A percentile compares a stretch with the other conserved stretches of the same genome.
These are phyloP conservation scores for Malus orientalis DNA, from an alignment of 306 rosid species.

Conservation along the genomic window DNA sequence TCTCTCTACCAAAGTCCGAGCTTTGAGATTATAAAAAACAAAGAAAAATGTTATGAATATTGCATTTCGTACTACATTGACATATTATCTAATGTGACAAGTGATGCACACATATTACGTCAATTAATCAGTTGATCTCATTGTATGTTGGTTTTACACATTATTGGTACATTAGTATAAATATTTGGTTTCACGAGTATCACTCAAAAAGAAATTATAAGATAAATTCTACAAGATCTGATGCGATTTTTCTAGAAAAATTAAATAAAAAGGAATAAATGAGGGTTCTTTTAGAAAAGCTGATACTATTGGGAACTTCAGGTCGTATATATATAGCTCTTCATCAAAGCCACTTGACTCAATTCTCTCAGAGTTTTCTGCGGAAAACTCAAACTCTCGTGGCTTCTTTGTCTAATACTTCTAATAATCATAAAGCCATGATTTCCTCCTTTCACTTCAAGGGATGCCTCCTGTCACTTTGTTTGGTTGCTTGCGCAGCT, in stretches of 20 bases:
- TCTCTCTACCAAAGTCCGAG: too few species aligned
- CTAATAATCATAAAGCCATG: not conserved
- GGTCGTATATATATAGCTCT: not conserved
- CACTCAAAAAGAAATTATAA: too few species aligned
- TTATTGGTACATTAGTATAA: too few species aligned
- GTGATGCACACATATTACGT: rapidly evolving
- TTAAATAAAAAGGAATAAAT: not conserved
- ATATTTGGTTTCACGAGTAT: too few species aligned
- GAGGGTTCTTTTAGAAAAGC: too few species aligned
- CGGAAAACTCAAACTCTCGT: not conserved
- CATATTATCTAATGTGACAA: too few species aligned
- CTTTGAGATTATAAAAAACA: too few species aligned
- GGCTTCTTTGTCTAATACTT: not conserved
- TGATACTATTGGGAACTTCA: too few species aligned
- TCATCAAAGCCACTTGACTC: not conserved
- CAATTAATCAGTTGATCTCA: too few species aligned
- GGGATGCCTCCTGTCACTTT: not conserved
- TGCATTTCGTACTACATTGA: too few species aligned
- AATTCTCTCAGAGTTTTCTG: not conserved
- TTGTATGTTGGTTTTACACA: too few species aligned
- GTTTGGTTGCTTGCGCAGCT: not conserved
- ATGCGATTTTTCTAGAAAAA: not conserved
- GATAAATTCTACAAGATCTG: not conserved
- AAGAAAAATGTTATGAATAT: too few species aligned
- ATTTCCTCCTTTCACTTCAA: not conserved